phyloP scores from a whole-genome alignment of 441 rosid genomes.

The Gossypium lobatum region DNA sequence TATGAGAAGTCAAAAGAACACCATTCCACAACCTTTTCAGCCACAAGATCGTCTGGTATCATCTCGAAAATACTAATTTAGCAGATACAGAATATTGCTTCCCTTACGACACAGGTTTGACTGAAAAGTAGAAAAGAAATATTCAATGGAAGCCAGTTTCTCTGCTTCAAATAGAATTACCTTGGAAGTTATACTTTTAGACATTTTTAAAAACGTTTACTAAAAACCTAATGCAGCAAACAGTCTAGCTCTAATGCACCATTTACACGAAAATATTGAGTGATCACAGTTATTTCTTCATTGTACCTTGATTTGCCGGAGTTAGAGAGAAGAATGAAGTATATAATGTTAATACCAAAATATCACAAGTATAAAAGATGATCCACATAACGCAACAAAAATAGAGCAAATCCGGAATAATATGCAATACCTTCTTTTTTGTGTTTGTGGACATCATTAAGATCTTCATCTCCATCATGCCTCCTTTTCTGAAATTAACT shows the following conservation, averaged over 20 bases:
- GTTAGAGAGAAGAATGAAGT: constrained; percentile 11
- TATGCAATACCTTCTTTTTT: constrained; percentile 74
- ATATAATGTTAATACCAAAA: not conserved
- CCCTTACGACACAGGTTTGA: not conserved
- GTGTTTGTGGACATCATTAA: constrained; percentile 69
- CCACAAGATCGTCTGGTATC: not conserved
- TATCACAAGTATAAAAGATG: not conserved
- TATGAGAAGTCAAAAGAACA: not conserved
- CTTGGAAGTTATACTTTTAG: not conserved
- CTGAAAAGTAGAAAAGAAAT: not conserved
- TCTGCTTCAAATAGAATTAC: not conserved
- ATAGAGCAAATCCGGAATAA: not conserved
- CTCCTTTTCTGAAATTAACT: constrained; percentile 71
- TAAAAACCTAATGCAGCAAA: not conserved
- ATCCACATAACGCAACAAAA: not conserved
- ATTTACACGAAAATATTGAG: not conserved
- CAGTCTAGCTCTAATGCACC: not conserved
- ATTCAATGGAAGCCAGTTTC: not conserved
- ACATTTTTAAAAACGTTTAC: not conserved
- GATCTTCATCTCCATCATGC: constrained; percentile 88
- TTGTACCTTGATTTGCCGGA: not conserved
- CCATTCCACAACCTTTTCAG: not conserved
- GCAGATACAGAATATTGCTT: not conserved
- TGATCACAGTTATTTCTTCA: not conserved
- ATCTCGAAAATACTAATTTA: not conserved